Evolutionary conservation across 2,329 filamentous ascomycete species (phyloP), one percentile per base, ranked within the genome.

Genomic region (Ceratocystis destructans): DNA sequence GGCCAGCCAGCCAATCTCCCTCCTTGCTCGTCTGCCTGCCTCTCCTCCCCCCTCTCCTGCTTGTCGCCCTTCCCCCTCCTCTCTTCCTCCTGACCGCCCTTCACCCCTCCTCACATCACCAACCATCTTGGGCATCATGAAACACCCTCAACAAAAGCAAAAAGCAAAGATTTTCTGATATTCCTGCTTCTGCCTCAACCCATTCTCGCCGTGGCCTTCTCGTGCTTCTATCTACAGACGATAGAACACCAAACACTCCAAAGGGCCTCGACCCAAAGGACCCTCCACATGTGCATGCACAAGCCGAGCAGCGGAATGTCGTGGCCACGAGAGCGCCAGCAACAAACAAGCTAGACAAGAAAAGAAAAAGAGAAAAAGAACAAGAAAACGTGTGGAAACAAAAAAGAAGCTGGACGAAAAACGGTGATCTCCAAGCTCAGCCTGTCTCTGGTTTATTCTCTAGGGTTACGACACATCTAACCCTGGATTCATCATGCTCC

Each of bases 101-200:
- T 17, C 50, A 3, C 25, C 50, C 50, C 50, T 28, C 50, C 20
- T 25, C 22, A 31, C 50, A 57, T 57, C 50, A 57, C 25, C 53
- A 33, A 28, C 25, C 53, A 57, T 28, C 25, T 57, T 57, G 53
- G 53, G 53, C 53, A 28, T 57, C 53, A 57, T 57, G 53, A 57
- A 57, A 57, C 53, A 57, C 53, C 3, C 22, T 15, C 53, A 31
- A 20, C 10, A 12, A 44, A 15, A 44, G 2, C 41, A 44, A 50
- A 50, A 20, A 50, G 46, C 15, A 50, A 50, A 22, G 46, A 50
- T 50, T 50, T 20, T 50, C 46, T 50, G 46, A 7, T n/a, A 20
- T 22, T 50, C 22, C 22, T 22, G 17, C 10, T 50, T 20, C 4
- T 20, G 6, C n/a, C 7, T 12, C 3, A 22, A 10, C 7, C 22